A percentile compares a stretch with the other conserved stretches of the same genome.
These are phyloP conservation scores for Suillus bovinus DNA, from an alignment of 768 basidiomycete species.

Conservation along the genomic window DNA sequence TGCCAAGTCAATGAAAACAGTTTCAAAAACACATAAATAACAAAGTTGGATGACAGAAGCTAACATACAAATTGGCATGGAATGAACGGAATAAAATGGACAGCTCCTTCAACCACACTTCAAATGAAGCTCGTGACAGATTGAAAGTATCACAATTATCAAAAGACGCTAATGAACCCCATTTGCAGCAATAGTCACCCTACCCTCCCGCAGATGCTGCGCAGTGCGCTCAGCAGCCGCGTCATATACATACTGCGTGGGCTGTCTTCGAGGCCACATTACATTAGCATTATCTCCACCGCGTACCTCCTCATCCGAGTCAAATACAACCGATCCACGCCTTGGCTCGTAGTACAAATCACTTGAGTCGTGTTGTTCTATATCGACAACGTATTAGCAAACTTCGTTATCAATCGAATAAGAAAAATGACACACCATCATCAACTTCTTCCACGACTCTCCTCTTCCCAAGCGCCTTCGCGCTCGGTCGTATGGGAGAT, in stretches of 20 bases:
- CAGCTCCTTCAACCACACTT: neutral
- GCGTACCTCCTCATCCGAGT: conserved; percentile 43
- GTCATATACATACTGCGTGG: conserved; percentile 84
- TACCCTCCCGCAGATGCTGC: conserved; percentile 52
- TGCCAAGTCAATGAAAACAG: neutral
- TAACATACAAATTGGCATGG: conserved; percentile 11
- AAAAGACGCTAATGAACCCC: conserved; percentile 44
- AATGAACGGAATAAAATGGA: conserved; percentile 1
- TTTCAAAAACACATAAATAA: conserved; percentile 11
- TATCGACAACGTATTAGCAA: conserved; percentile 12
- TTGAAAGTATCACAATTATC: conserved; percentile 8
- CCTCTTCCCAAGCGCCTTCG: conserved; percentile 88
- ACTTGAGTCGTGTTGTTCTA: conserved; percentile 55
- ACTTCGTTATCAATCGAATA: conserved; percentile 1
- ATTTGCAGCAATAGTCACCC: conserved; percentile 36
- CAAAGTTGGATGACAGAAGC: conserved; percentile 7
- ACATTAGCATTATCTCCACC: conserved; percentile 3
- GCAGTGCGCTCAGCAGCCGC: conserved; percentile 82
- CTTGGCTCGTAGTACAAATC: conserved; percentile 52
- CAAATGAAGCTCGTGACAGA: neutral
- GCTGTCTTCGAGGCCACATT: conserved; percentile 41
- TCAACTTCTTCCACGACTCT: conserved; percentile 50
- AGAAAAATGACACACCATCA: conserved; percentile 43
- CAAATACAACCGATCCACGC: conserved; percentile 33
- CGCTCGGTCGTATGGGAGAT: conserved; percentile 66